Evolutionary conservation across 2,329 filamentous ascomycete species (phyloP), one percentile per base, ranked within the genome.

Genomic region (Thermoascus crustaceus): DNA sequence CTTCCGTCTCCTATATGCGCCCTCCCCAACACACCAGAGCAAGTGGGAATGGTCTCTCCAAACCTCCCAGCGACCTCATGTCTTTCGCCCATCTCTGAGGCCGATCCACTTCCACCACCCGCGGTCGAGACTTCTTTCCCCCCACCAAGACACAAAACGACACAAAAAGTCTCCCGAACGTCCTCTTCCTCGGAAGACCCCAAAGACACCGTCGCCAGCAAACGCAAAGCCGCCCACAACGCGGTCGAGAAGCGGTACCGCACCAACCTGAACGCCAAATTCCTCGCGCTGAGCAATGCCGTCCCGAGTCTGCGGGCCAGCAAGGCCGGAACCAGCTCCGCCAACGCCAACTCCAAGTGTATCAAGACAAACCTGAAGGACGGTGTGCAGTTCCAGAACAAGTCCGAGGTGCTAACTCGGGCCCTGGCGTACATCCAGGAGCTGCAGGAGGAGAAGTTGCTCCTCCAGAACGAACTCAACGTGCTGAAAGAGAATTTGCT

Each of bases 251-350:
- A 62, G 42, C 59, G 59, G 7, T 63, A 63, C 38, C 57, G 59
- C 22, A 62, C 59, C 32, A 63, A 63, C 45, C 62, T 63, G 59
- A 63, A 63, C 32, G 57, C 59, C 47, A 63, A 63, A 29, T 62
- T 63, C 31, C 49, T 61, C 1, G 48, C 59, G 0, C 45, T 63
- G n/a, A 59, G 61, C 30, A 54, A 61, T 35, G 57, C 57, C 7
- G 60, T 61, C 9, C 37, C 42, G 8, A 32, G 11, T 18, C 32
- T 16, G 14, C 35, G 6, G 19, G 37, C 8, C 20, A 35, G 5
- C 35, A 22, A 34, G 32, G 13, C 34, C 24, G n/a, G n/a, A n/a
- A 32, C 19, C n/a, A 53, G 50, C 1, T 51, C 56, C 1, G 54
- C 53, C 14, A 29, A 29, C 26, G 18, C 14, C 14, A 29, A 29